Evolutionary conservation across 2,329 filamentous ascomycete genomes (phyloP).

Genomic region (Cryphonectria japonica): DNA sequence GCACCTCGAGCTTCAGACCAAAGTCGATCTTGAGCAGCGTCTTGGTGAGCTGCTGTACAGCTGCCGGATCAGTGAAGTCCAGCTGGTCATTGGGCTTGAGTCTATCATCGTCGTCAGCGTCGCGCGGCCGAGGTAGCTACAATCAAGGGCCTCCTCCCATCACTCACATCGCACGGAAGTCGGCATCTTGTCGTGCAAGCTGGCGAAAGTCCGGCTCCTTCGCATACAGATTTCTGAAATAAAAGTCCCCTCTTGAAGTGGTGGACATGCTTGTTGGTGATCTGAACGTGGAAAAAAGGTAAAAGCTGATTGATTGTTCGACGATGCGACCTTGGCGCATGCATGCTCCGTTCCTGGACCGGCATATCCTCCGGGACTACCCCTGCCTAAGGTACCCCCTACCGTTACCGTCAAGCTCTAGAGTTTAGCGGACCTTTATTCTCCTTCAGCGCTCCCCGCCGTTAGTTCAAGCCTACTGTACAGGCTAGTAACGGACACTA

Average conservation of each 20-base stretch:
- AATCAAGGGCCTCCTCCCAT: background rate
- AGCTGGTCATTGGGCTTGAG: conserved; percentile 55
- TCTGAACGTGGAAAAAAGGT: background rate
- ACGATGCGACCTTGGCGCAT: background rate
- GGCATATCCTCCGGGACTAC: background rate
- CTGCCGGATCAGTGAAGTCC: conserved; percentile 78
- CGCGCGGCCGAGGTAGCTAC: background rate
- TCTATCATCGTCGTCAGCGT: conserved; percentile 34
- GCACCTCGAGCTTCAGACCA: conserved; percentile 69
- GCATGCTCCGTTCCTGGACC: background rate
- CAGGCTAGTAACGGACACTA: background rate
- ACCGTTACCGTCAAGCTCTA: background rate
- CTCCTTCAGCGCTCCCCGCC: background rate
- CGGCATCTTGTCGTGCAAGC: conserved; percentile 45
- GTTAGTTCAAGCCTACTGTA: background rate
- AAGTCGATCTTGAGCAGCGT: conserved; percentile 79
- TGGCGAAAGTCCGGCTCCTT: conserved; percentile 48
- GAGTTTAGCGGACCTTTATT: background rate
- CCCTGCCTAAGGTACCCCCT: background rate
- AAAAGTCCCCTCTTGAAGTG: conserved; percentile 32
- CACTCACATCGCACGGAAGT: conserved; percentile 48
- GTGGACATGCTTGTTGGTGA: conserved; percentile 22
- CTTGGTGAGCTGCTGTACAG: conserved; percentile 81
- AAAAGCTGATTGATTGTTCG: background rate
- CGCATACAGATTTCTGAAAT: conserved; percentile 46